phyloP scores from a whole-genome alignment of 2,329 filamentous ascomycete genomes.

The Peltaster fructicola region DNA sequence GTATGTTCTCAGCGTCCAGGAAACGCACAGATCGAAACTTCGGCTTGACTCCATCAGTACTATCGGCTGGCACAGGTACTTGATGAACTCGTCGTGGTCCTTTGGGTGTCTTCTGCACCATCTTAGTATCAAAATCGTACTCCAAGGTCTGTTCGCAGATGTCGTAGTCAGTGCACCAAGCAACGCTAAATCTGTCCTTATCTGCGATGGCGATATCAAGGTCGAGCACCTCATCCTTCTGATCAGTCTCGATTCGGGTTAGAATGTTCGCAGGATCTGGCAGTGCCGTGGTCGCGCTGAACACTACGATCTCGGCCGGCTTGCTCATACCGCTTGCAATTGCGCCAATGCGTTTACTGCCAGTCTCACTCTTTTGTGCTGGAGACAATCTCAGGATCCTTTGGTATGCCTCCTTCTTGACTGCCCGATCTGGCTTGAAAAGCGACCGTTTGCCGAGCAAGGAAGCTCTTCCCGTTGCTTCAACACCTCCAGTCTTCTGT shows the following conservation, averaged over 20 bases:
- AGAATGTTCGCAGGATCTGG: conserved; percentile 36
- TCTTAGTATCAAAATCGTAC: conserved; percentile 28
- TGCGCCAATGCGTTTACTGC: conserved; percentile 50
- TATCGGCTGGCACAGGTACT: conserved; percentile 19
- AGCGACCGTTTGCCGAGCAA: conserved; percentile 35
- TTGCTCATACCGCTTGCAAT: conserved; percentile 59
- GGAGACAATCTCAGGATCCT: conserved; percentile 40
- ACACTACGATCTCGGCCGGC: conserved; percentile 62
- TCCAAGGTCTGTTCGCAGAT: conserved; percentile 49
- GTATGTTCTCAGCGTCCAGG: conserved; percentile 32
- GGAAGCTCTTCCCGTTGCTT: conserved; percentile 20
- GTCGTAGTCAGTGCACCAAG: conserved; percentile 62
- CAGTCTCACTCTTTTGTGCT: conserved; percentile 29
- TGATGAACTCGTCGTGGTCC: conserved; percentile 26
- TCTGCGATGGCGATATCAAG: conserved; percentile 50
- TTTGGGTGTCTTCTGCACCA: conserved; percentile 22
- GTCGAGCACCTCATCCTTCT: conserved; percentile 45
- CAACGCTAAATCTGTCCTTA: conserved; percentile 48
- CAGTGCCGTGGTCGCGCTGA: conserved; percentile 44
- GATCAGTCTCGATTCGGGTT: conserved; percentile 32
- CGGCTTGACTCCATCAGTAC: conserved; percentile 19
- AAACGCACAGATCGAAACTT: conserved; percentile 41
- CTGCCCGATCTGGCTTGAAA: conserved; percentile 27
- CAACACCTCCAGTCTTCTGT: conserved; percentile 18
- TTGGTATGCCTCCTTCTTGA: conserved; percentile 42